phyloP scores from a whole-genome alignment of 257 asterid genomes.

The Verbascum thapsus region DNA sequence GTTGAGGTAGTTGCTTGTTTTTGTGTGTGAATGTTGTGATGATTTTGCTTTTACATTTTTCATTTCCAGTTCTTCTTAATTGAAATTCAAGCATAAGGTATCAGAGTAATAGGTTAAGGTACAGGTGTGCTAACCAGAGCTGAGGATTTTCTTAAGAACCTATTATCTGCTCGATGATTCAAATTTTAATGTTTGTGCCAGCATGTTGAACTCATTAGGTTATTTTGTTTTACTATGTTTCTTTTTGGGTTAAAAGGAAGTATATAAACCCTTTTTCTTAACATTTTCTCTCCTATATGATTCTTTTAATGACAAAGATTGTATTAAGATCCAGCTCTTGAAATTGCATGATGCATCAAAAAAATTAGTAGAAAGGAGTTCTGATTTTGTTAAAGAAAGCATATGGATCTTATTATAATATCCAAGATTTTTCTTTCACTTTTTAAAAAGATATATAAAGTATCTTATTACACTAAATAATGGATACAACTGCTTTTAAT shows the following conservation, averaged over 20 bases:
- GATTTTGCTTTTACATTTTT: constrained; percentile 37
- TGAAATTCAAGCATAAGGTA: constrained; percentile 17
- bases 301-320: constrained; percentile 6
- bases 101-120: constrained; percentile 29
- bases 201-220: constrained; percentile 20
- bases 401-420: not conserved
- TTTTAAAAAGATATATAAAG: not conserved
- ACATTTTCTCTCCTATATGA: constrained; percentile 15
- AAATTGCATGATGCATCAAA: constrained; percentile 9
- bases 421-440: not conserved
- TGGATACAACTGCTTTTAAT: not conserved
- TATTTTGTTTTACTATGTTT: constrained; percentile 1
- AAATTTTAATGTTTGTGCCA: constrained; percentile 9
- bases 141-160: constrained; percentile 1
- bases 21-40: constrained; percentile 25
- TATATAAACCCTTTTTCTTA: constrained; percentile 9
- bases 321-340: constrained; percentile 16
- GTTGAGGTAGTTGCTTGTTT: constrained; percentile 28
- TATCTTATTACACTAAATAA: not conserved
- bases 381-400: not conserved
- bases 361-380: not conserved
- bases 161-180: constrained; percentile 18
- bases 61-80: too few species aligned
- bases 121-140: constrained; percentile 17
- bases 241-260: constrained; percentile 17